phyloP scores from a whole-genome alignment of 768 basidiomycete species.

The Leccinellum rugosiceps region DNA sequence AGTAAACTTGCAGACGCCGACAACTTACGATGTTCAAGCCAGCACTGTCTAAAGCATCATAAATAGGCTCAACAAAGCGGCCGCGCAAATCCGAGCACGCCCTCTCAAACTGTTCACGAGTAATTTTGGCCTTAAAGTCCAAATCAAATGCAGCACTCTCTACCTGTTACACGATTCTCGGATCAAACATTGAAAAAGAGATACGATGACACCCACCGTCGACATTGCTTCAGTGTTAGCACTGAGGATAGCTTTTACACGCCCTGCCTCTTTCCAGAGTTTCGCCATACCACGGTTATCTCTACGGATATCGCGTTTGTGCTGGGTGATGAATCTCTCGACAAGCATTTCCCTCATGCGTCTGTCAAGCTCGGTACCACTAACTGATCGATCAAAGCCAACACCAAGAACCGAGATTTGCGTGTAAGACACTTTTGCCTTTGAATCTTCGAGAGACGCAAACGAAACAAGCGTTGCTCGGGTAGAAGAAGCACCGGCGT shows the following conservation, averaged over 20 bases:
- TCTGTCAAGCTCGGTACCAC: slow-evolving; percentile 84
- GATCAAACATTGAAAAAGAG: background rate
- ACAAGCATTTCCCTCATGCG: slow-evolving; percentile 79
- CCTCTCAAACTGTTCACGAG: slow-evolving; percentile 75
- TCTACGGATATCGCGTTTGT: slow-evolving; percentile 61
- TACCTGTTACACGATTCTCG: slow-evolving; percentile 43
- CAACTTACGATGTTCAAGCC: slow-evolving; percentile 60
- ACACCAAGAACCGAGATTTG: slow-evolving; percentile 76
- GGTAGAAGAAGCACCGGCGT: slow-evolving; percentile 84
- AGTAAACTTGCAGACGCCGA: background rate
- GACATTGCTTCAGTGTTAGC: slow-evolving; percentile 82
- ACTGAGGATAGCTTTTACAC: slow-evolving; percentile 89
- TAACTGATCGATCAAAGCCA: slow-evolving; percentile 72
- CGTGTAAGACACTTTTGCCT: slow-evolving; percentile 53
- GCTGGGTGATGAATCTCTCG: slow-evolving; percentile 68
- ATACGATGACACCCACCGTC: slow-evolving; percentile 44
- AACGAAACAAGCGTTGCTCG: slow-evolving; percentile 77
- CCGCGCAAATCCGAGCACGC: slow-evolving; percentile 62
- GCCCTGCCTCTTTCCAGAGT: slow-evolving; percentile 88
- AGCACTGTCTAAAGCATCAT: slow-evolving; percentile 66
- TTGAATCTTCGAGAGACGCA: slow-evolving; percentile 44
- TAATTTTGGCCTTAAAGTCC: slow-evolving; percentile 80
- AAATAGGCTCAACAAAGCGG: slow-evolving; percentile 67
- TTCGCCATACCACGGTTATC: slow-evolving; percentile 89
- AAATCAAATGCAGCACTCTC: slow-evolving; percentile 90